Percentiles rank a stretch among this genome's conserved stretches.
Conservation (phyloP, 257 asterid genomes). For the Ophiorrhiza pumila region DNA sequence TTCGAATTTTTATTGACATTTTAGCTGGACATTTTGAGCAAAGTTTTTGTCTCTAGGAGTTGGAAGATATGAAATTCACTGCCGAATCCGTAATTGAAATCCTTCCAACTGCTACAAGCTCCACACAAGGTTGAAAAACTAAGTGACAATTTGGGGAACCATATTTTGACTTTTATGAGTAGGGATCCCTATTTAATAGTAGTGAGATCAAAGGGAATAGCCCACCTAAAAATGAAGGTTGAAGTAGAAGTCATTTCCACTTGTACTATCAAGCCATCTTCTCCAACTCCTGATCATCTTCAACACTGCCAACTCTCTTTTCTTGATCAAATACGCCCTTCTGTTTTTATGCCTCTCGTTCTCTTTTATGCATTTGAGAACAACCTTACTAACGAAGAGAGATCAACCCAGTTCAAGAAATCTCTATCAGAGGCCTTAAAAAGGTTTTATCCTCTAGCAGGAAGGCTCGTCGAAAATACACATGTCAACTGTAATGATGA, state of each 20-base stretch:
- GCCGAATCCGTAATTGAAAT: too few species aligned
- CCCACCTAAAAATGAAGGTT: slow-evolving; percentile 26
- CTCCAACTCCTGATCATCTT: slow-evolving; percentile 30
- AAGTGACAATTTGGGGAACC: too few species aligned
- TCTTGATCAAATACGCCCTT: slow-evolving; percentile 49
- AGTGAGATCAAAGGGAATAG: too few species aligned
- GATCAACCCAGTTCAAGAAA: slow-evolving; percentile 27
- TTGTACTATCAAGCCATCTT: slow-evolving; percentile 39
- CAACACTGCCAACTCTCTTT: slow-evolving; percentile 36
- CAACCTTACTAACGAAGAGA: slow-evolving; percentile 18
- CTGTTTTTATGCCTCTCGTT: slow-evolving; percentile 32
- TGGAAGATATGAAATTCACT: too few species aligned
- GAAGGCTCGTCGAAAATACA: slow-evolving; percentile 32
- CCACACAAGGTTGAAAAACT: too few species aligned
- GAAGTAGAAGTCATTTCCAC: slow-evolving; percentile 32
- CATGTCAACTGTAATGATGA: slow-evolving; percentile 40
- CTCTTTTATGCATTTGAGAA: slow-evolving; percentile 33
- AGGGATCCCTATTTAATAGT: too few species aligned
- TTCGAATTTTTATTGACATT: too few species aligned
- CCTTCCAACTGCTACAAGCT: too few species aligned
- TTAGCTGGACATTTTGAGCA: too few species aligned
- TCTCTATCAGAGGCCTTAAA: slow-evolving; percentile 42
- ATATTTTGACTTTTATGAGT: too few species aligned
- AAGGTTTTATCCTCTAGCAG: slow-evolving; percentile 47
- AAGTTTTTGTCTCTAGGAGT: too few species aligned